phyloP scores from a whole-genome alignment of 768 basidiomycete genomes.

The Daedalea quercina region DNA sequence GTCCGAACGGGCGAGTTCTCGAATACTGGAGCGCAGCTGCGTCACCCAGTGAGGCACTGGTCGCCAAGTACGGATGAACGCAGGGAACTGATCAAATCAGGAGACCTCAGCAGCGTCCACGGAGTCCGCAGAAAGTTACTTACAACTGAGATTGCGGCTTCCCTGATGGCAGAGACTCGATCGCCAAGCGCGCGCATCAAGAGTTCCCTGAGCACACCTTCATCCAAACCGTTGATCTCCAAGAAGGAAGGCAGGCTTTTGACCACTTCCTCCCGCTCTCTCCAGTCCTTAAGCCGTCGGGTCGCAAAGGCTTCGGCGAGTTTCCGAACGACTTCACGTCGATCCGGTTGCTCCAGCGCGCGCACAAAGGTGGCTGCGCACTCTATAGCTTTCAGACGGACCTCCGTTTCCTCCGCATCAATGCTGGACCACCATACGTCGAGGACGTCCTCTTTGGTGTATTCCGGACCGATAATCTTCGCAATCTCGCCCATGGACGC shows the following conservation, averaged over 20 bases:
- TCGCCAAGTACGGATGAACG: constrained; percentile 14
- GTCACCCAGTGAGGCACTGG: constrained; percentile 7
- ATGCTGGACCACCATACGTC: constrained; percentile 63
- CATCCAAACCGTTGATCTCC: constrained; percentile 33
- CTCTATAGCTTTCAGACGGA: constrained; percentile 67
- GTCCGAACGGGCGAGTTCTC: constrained; percentile 11
- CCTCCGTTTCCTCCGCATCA: constrained; percentile 54
- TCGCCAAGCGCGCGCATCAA: constrained; percentile 65
- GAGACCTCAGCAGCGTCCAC: not conserved
- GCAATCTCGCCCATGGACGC: constrained; percentile 89
- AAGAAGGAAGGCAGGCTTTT: constrained; percentile 46
- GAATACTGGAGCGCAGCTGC: constrained; percentile 13
- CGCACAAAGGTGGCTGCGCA: constrained; percentile 50
- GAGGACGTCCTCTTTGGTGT: constrained; percentile 63
- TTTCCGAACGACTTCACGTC: constrained; percentile 34
- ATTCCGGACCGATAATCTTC: constrained; percentile 69
- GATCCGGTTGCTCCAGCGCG: constrained; percentile 41
- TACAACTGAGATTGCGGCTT: constrained; percentile 62
- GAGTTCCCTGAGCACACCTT: constrained; percentile 45
- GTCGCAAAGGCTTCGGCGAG: constrained; percentile 47
- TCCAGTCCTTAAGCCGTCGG: constrained; percentile 62
- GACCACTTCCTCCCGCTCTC: constrained; percentile 69
- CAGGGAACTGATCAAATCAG: constrained; percentile 5
- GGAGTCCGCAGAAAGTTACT: constrained; percentile 22
- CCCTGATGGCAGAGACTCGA: constrained; percentile 77